phyloP scores from a whole-genome alignment of 495 filamentous ascomycete species.

The Thozetella sp. region DNA sequence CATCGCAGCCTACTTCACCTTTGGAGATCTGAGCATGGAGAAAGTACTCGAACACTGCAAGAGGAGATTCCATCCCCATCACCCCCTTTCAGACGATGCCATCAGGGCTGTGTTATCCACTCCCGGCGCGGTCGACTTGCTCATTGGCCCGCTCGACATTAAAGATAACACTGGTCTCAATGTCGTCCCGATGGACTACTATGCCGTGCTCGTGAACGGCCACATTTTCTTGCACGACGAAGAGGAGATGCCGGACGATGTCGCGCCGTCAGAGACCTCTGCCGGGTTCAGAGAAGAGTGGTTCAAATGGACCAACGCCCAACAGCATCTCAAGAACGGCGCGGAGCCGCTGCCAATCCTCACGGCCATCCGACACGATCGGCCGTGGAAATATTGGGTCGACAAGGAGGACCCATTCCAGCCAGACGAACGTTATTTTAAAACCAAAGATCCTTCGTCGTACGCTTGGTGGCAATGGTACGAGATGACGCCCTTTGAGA shows the following conservation, averaged over 20 bases:
- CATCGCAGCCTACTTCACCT: conserved; percentile 15
- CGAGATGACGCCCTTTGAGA: conserved; percentile 25
- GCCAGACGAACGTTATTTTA: conserved; percentile 9
- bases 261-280: background rate
- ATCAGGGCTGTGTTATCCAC: conserved; percentile 17
- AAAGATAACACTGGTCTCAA: conserved; percentile 18
- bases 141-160: conserved; percentile 19
- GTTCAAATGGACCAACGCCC: conserved; percentile 17
- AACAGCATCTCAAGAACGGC: conserved; percentile 11
- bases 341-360: conserved; percentile 22
- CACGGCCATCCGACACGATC: conserved; percentile 23
- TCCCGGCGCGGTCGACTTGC: conserved; percentile 15
- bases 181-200: conserved; percentile 24
- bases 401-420: conserved; percentile 14
- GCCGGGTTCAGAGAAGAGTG: conserved; percentile 9
- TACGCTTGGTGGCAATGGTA: conserved; percentile 28
- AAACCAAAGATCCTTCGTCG: conserved; percentile 11
- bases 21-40: conserved; percentile 3
- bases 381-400: conserved; percentile 17
- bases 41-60: conserved; percentile 12
- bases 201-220: conserved; percentile 23
- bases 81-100: conserved; percentile 20
- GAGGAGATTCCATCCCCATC: conserved; percentile 8
- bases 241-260: background rate
- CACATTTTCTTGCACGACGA: conserved; percentile 22